These are phyloP conservation scores for Pseudogymnoascus sp. DNA, from an alignment of 2,329 filamentous ascomycete genomes.

Conservation along the genomic window DNA sequence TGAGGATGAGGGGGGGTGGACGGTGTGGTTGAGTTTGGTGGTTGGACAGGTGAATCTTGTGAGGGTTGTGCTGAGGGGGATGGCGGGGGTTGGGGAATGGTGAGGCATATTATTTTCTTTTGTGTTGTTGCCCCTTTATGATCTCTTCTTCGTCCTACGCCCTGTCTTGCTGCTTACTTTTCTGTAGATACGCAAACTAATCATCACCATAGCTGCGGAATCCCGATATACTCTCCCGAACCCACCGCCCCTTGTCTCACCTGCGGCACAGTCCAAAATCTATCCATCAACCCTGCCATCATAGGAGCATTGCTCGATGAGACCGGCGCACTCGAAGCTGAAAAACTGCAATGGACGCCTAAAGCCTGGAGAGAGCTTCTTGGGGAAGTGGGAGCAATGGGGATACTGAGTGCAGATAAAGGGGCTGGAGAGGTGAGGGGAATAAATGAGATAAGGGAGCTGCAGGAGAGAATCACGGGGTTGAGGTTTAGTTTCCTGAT, in stretches of 20 bases:
- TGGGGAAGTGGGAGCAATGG: slow-evolving; percentile 32
- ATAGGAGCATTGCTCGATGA: slow-evolving; percentile 43
- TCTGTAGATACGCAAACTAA: background rate
- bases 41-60: background rate
- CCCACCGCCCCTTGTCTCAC: slow-evolving; percentile 32
- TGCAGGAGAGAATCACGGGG: slow-evolving; percentile 47
- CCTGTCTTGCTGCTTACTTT: background rate
- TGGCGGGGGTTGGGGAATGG: background rate
- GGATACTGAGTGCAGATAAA: slow-evolving; percentile 29
- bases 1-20: background rate
- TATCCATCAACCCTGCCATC: slow-evolving; percentile 36
- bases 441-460: slow-evolving; percentile 35
- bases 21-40: background rate
- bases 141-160: background rate
- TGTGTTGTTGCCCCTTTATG: background rate
- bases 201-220: slow-evolving; percentile 39
- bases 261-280: slow-evolving; percentile 27
- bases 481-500: slow-evolving; percentile 48
- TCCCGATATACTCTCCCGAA: slow-evolving; percentile 47
- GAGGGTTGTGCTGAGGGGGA: background rate
- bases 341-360: slow-evolving; percentile 47
- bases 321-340: slow-evolving; percentile 43
- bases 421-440: slow-evolving; percentile 19
- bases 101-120: slow-evolving; percentile 12
- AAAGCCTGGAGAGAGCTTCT: slow-evolving; percentile 46